A percentile compares a stretch with the other conserved stretches of the same genome.
These are phyloP conservation scores for Brettanomyces sp. DNA, from an alignment of 805 yeast species.

Conservation along the genomic window DNA sequence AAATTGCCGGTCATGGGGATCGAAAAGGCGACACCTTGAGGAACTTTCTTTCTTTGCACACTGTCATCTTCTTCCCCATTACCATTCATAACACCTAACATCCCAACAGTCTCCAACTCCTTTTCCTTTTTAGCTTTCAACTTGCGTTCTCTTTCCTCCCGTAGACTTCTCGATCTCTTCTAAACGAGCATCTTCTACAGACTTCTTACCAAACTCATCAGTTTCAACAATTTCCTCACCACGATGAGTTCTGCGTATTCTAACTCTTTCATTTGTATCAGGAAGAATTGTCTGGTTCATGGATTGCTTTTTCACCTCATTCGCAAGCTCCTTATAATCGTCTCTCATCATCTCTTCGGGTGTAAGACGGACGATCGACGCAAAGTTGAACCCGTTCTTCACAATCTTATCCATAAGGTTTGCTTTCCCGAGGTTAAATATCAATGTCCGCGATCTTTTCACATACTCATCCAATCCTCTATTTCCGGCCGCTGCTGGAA, in stretches of 20 bases:
- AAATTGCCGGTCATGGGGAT: constrained; percentile 4
- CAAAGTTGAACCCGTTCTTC: constrained; percentile 42
- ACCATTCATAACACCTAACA: constrained; percentile 1
- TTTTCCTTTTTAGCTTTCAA: constrained; percentile 7
- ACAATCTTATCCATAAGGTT: constrained; percentile 50
- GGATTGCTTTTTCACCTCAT: constrained; percentile 59
- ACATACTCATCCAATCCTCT: constrained; percentile 36
- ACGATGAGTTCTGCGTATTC: constrained; percentile 72
- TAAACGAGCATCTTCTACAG: constrained; percentile 17
- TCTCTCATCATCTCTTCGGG: constrained; percentile 66
- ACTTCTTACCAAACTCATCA: constrained; percentile 27
- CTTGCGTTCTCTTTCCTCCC: constrained; percentile 4
- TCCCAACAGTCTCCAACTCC: constrained; percentile 1
- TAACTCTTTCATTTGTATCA: constrained; percentile 33
- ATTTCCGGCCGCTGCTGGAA: constrained; percentile 9
- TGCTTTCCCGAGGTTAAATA: constrained; percentile 53
- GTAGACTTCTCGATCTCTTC: constrained; percentile 19
- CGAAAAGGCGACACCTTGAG: not conserved
- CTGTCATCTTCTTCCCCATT: not conserved
- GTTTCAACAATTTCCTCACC: constrained; percentile 76
- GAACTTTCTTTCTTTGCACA: not conserved
- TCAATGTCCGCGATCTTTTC: constrained; percentile 57
- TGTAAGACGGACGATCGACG: constrained; percentile 51
- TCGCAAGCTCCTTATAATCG: constrained; percentile 65
- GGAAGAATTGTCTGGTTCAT: constrained; percentile 61